Evolutionary conservation across 2,329 filamentous ascomycete species (phyloP).

Genomic region (Fusarium coicis): DNA sequence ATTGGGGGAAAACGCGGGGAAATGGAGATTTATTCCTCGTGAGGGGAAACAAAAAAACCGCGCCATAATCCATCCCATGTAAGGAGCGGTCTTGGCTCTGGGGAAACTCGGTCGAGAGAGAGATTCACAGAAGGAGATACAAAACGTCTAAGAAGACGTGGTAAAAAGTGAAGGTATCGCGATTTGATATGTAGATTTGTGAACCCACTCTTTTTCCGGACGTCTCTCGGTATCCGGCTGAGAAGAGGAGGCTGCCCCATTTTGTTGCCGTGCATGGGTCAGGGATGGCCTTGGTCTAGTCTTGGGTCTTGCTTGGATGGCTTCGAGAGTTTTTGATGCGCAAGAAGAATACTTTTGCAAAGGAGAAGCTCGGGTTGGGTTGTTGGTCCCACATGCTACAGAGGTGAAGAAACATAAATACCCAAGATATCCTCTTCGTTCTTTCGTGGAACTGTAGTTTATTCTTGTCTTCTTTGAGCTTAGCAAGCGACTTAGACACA

Average conservation of each 20-base stretch:
- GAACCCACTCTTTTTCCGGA: constrained; percentile 40
- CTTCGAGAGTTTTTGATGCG: constrained; percentile 11
- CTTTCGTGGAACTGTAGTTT: not conserved
- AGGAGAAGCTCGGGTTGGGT: constrained; percentile 20
- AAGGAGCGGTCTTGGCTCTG: constrained; percentile 29
- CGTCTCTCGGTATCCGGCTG: constrained; percentile 40
- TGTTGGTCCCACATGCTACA: constrained; percentile 30
- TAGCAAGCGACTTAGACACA: not conserved
- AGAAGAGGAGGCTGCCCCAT: constrained; percentile 2
- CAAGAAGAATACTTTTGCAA: not conserved
- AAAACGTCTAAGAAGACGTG: constrained; percentile 24
- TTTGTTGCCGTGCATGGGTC: constrained; percentile 1
- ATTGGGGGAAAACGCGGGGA: constrained; percentile 40
- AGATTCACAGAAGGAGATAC: not conserved
- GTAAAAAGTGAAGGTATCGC: constrained; percentile 35
- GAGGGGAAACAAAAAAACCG: constrained; percentile 35
- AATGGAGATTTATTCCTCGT: constrained; percentile 31
- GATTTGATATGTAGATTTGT: constrained; percentile 3
- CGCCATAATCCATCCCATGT: constrained; percentile 40
- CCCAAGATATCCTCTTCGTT: constrained; percentile 18
- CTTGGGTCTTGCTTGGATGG: constrained; percentile 7
- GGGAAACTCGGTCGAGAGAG: not conserved
- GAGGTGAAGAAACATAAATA: constrained; percentile 39
- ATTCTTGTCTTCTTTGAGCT: constrained; percentile 5
- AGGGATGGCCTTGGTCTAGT: not conserved